Evolutionary conservation across 345 rosid genomes (phyloP), one percentile per base, ranked within the genome.

Genomic region (Populus simonii): DNA sequence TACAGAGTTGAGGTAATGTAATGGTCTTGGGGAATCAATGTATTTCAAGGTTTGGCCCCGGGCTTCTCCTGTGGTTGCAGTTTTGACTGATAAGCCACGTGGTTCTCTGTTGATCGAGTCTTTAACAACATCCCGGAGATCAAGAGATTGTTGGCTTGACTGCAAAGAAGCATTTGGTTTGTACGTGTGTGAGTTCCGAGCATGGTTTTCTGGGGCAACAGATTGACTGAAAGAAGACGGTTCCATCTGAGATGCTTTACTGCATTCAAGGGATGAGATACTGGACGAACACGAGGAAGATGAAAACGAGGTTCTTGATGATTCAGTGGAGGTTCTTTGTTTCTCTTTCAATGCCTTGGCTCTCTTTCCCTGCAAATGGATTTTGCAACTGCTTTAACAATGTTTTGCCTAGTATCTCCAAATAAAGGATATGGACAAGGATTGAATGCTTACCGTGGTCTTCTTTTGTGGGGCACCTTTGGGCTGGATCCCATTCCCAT

Each of bases 201-300:
- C 73, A 0, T 74, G 80, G 71, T 69, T 78, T 51, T 82, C 80
- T 23, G 84, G 74, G 22, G 71, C 79, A 74, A 55, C 75, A 61
- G 74, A 73, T 72, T 81, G 89, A 73, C 76, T 80, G 63, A 74
- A 68, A 11, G 85, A 81, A 18, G 86, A 73, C 72, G 87, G 80
- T 67, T 90, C 91, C 35, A 76, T 75, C 80, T 81, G 92, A 68
- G 88, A 81, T 23, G 93, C 74, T 71, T 82, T 87, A 66, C 82
- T 87, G 78, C 85, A 83, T 67, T 93, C 94, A 9, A 86, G 79
- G 65, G 94, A 92, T 57, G 94, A 89, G 78, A 91, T 83, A 83
- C 89, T 91, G 1, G 97, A 92, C 35, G 98, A 91, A 75, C 93
- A 82, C 71, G 93, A 85, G 66, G 99, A 91, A 76, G 96, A 89